phyloP scores from a whole-genome alignment of 1,284 basidiomycete genomes.

The Apiotrichum laibachii region DNA sequence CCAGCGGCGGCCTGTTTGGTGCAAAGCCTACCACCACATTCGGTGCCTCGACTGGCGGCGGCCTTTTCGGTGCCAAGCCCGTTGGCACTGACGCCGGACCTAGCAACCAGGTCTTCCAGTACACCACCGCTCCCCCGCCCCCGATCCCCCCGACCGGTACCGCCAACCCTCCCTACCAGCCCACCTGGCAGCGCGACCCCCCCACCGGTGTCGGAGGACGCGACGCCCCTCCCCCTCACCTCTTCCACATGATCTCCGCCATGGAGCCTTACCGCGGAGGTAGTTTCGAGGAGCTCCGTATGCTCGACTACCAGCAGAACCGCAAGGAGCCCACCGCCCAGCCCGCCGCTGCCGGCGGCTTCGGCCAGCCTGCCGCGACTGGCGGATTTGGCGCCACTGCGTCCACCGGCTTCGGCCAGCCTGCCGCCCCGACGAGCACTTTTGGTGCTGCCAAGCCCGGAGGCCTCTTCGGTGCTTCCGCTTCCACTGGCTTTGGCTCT shows the following conservation, averaged over 20 bases:
- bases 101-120: slow-evolving; percentile 31
- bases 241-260: slow-evolving; percentile 47
- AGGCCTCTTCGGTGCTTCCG: slow-evolving; percentile 40
- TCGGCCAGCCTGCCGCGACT: slow-evolving; percentile 50
- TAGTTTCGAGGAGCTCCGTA: slow-evolving; percentile 51
- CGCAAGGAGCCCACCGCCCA: slow-evolving; percentile 54
- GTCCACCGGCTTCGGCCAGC: slow-evolving; percentile 19
- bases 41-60: slow-evolving; percentile 19
- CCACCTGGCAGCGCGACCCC: slow-evolving; percentile 48
- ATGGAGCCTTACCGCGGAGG: slow-evolving; percentile 44
- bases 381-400: slow-evolving; percentile 52
- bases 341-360: slow-evolving; percentile 33
- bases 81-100: slow-evolving; percentile 6
- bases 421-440: slow-evolving; percentile 32
- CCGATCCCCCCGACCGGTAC: slow-evolving; percentile 42
- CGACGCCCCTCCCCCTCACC: slow-evolving; percentile 24
- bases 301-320: slow-evolving; percentile 57
- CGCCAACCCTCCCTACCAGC: slow-evolving; percentile 38
- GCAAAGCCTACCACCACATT: slow-evolving; percentile 35
- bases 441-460: slow-evolving; percentile 31
- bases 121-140: slow-evolving; percentile 25
- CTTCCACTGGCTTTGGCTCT: slow-evolving; percentile 4
- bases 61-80: slow-evolving; percentile 23
- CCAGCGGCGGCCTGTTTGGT: slow-evolving; percentile 41
- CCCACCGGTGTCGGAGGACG: slow-evolving; percentile 6